Evolutionary conservation across 2,329 filamentous ascomycete genomes (phyloP), one percentile per base, ranked within the genome.

Genomic region (Colletotrichum chrysophilum): DNA sequence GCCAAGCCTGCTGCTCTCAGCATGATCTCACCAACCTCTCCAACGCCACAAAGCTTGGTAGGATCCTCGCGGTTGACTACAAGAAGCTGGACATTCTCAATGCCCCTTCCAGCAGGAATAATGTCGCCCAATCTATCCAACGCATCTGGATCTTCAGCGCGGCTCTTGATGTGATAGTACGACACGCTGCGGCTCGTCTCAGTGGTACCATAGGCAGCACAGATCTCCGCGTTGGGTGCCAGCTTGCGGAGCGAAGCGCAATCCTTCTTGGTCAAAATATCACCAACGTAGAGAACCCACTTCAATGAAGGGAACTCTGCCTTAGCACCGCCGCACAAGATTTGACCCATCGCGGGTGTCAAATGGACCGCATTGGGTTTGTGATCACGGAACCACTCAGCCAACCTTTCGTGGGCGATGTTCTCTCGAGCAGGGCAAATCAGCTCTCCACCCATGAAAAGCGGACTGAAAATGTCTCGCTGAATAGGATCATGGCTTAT

Each of bases 301-400:
- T 93, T 89, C 21, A 98, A 88, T 16, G 90, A 88, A 2, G 95
- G 93, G 80, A 98, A 97, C 78, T 94, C 85, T 0, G 95, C 93
- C 4, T 87, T 93, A 34, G 95, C 94, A 78, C 94, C 95, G 60
- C 96, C 96, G 21, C 96, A 93, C 5, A 98, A 87, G 77, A 98
- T 97, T 80, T 98, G 95, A 71, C 96, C 96, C 96, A 98, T 98
- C 72, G 97, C 97, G 10, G 97, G 97, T 2, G 97, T 99, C 60
- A 98, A 86, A 84, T 98, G 96, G 16, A 94, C 95, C 26, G 96
- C 94, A 18, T 93, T 98, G 5, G 94, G 92, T 70, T 90, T 86
- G 81, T 94, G 91, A 67, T 94, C 91, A 68, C 90, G 88, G 90
- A 98, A 95, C 96, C 96, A 98, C 81, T 98, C 95, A 6, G 93